phyloP scores from a whole-genome alignment of 805 yeast species.

The Vanderwaltozyma tropicalis region DNA sequence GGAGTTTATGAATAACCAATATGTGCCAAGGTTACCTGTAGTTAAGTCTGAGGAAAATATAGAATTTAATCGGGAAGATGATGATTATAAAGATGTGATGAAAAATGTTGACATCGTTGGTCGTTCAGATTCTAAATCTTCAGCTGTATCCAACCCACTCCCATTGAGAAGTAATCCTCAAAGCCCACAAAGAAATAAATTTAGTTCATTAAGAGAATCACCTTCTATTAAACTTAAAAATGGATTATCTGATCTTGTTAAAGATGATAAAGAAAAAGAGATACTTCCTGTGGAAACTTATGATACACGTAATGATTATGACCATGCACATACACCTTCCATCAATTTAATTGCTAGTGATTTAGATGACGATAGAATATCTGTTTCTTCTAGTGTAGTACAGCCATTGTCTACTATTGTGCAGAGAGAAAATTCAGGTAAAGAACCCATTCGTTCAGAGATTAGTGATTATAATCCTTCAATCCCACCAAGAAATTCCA shows the following conservation, averaged over 20 bases:
- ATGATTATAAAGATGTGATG: background rate
- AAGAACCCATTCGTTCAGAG: conserved; percentile 17
- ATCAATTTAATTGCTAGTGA: conserved; percentile 1
- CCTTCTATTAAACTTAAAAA: background rate
- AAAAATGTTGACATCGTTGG: background rate
- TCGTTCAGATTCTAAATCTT: conserved; percentile 1
- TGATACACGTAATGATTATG: background rate
- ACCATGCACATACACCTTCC: background rate
- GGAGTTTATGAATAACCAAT: background rate
- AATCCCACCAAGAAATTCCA: conserved; percentile 26
- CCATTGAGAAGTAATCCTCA: background rate
- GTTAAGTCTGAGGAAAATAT: background rate
- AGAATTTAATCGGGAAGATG: background rate
- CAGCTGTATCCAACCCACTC: background rate
- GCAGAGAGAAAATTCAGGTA: conserved; percentile 7
- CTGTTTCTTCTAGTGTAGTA: conserved; percentile 20
- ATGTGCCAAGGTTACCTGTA: background rate
- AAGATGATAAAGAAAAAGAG: background rate
- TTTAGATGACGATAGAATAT: conserved; percentile 8
- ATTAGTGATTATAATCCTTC: conserved; percentile 20
- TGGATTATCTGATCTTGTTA: background rate
- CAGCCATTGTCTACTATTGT: conserved; percentile 17
- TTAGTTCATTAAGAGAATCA: background rate
- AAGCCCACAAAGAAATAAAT: background rate
- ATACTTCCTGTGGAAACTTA: background rate